Percentiles rank a stretch among this genome's conserved stretches.
These are phyloP conservation scores for Scolecobasidium constrictum DNA, from an alignment of 2,329 filamentous ascomycete genomes.

Conservation along the genomic window DNA sequence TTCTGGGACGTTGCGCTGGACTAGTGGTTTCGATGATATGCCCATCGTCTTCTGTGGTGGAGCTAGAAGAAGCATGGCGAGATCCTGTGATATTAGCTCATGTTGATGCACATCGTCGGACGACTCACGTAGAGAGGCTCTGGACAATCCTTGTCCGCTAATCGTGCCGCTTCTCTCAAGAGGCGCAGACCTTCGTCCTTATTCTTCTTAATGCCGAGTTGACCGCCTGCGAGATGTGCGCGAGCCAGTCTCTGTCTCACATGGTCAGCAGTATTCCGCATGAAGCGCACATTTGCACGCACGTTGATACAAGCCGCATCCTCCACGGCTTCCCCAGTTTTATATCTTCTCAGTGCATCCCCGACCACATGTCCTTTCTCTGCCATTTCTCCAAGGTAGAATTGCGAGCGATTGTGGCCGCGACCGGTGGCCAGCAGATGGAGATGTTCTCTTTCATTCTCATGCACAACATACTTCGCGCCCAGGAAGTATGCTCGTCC, in stretches of 20 bases:
- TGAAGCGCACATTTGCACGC: neutral
- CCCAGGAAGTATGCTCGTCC: neutral
- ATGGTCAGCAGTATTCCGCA: neutral
- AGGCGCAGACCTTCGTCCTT: neutral
- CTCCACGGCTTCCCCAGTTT: neutral
- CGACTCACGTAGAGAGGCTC: neutral
- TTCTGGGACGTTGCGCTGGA: neutral
- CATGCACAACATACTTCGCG: neutral
- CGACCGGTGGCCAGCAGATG: neutral
- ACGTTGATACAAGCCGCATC: neutral
- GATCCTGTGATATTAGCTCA: neutral
- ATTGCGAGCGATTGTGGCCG: neutral
- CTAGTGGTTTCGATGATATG: neutral
- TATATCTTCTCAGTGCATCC: conserved; percentile 1
- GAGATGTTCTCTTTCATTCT: neutral
- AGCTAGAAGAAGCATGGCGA: neutral
- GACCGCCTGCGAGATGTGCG: neutral
- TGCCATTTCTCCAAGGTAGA: neutral
- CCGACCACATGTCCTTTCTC: neutral
- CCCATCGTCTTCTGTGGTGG: neutral
- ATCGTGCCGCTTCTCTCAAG: neutral
- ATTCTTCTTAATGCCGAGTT: neutral
- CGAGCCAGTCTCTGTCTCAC: neutral
- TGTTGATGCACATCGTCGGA: too few species aligned
- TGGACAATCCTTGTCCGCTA: neutral